Conservation (phyloP, 768 basidiomycete species). For the Wakefieldia striispora region DNA sequence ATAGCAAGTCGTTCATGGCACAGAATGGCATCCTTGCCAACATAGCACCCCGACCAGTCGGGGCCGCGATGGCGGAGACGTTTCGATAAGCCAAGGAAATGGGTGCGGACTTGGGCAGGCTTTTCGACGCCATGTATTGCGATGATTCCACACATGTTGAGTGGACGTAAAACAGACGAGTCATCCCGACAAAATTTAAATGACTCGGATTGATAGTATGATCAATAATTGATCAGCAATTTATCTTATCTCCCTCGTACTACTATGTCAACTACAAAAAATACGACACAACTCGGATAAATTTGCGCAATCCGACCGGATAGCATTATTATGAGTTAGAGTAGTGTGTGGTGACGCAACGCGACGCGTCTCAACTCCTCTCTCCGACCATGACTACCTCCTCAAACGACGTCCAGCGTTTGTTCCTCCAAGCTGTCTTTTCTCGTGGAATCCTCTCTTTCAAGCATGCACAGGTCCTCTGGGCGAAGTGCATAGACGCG, state of each 20-base stretch:
- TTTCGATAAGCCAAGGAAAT: slow-evolving; percentile 83
- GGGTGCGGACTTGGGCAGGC: slow-evolving; percentile 64
- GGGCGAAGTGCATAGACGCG: slow-evolving; percentile 63
- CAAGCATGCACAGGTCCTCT: slow-evolving; percentile 61
- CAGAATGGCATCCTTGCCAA: slow-evolving; percentile 77
- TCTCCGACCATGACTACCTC: slow-evolving; percentile 37
- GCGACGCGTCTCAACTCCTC: slow-evolving; percentile 1
- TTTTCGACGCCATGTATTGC: slow-evolving; percentile 80
- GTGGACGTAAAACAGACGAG: neutral
- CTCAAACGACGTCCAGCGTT: slow-evolving; percentile 63
- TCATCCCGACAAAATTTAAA: too few relatives aligned
- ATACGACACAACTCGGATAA: too few relatives aligned
- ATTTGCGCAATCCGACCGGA: too few relatives aligned
- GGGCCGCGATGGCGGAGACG: slow-evolving; percentile 92
- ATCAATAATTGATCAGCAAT: too few relatives aligned
- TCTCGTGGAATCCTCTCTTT: slow-evolving; percentile 69
- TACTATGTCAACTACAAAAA: too few relatives aligned
- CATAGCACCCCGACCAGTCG: slow-evolving; percentile 97
- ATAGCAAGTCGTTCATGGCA: slow-evolving; percentile 96
- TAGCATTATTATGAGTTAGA: too few relatives aligned
- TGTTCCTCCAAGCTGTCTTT: slow-evolving; percentile 78
- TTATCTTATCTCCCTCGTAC: too few relatives aligned
- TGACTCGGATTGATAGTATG: too few relatives aligned
- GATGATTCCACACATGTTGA: slow-evolving; percentile 87
- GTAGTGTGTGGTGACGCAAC: too few relatives aligned